Evolutionary conservation across 2,329 filamentous ascomycete genomes (phyloP).

Genomic region (Pleoardoris graminearum): DNA sequence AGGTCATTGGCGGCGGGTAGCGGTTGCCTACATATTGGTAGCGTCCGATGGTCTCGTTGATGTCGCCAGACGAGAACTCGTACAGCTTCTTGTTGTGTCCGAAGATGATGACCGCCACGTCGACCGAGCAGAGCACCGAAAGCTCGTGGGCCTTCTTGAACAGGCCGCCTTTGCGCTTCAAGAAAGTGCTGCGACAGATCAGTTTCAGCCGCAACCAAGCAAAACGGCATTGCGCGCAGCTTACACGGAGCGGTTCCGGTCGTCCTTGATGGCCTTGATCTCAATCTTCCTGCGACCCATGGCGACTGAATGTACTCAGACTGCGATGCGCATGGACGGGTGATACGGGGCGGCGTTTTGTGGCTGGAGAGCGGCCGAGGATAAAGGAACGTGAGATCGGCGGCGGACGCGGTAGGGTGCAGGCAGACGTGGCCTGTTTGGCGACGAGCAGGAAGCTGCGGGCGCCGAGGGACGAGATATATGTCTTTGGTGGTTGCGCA

Average conservation of each 20-base stretch:
- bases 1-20: slow-evolving; percentile 3
- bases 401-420: slow-evolving; percentile 20
- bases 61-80: slow-evolving; percentile 93
- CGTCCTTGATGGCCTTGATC: slow-evolving; percentile 99
- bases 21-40: slow-evolving; percentile 80
- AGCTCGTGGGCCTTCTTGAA: slow-evolving; percentile 99
- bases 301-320: slow-evolving; percentile 20
- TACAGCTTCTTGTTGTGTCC: slow-evolving; percentile 99
- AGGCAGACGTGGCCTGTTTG: slow-evolving; percentile 28
- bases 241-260: slow-evolving; percentile 96
- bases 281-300: slow-evolving; percentile 99
- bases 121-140: slow-evolving; percentile 95
- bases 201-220: slow-evolving; percentile 18
- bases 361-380: slow-evolving; percentile 28
- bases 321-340: slow-evolving; percentile 10
- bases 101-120: slow-evolving; percentile 98
- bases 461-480: slow-evolving; percentile 29
- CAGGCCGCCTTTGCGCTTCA: slow-evolving; percentile 96
- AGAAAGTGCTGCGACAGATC: slow-evolving; percentile 73
- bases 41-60: slow-evolving; percentile 83
- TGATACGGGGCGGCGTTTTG: slow-evolving; percentile 12
- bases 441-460: slow-evolving; percentile 26
- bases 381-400: slow-evolving; percentile 32
- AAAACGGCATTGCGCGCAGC: slow-evolving; percentile 42
- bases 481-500: slow-evolving; percentile 29